Evolutionary conservation across 108 stramenopile genomes (phyloP), one percentile per base, ranked within the genome.

Genomic region (Chaetoceros tenuissimus): DNA sequence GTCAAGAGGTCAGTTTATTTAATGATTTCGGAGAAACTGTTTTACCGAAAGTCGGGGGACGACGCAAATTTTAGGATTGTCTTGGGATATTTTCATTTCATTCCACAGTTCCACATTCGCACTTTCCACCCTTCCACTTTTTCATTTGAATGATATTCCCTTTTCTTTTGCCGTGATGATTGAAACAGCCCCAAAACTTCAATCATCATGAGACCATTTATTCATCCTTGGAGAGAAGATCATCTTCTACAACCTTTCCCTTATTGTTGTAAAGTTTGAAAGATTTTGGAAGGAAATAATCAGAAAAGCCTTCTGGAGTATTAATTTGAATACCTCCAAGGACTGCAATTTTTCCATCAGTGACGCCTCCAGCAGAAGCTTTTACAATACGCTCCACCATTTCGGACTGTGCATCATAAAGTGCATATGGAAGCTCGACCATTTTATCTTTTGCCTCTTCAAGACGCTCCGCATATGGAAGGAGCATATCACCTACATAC

Each of bases 241-340:
- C 28, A 31, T 59, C 26, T 3, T 10, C 20, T 19, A 59, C 30
- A 1, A 25, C 3, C 28, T 31, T 26, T 22, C 46, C 67, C 31
- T 74, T 49, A 2, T 63, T 69, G 56, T 68, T 54, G 19, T 25
- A 50, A 28, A 78, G 24, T 20, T 82, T 77, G 40, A 82, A 82
- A 21, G 46, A 51, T n/a, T 73, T 51, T 8, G 81, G 81, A 18
- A 78, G 61, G 63, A 82, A 82, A 59, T 82, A 78, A 24, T 82
- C 81, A 0, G 66, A 51, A 20, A 28, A 46, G 22, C 54, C 65
- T 16, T 60, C 67, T 19, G 73, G 73, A 3, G 79, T 80, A 58
- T 80, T 80, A 63, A 80, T 74, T 52, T 80, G 79, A 45, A 80
- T 66, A 47, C 79, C 79, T 22, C n/a, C n/a, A n/a, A n/a, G n/a